Evolutionary conservation across 306 rosid genomes (phyloP).

Genomic region (Biancaea sappan): DNA sequence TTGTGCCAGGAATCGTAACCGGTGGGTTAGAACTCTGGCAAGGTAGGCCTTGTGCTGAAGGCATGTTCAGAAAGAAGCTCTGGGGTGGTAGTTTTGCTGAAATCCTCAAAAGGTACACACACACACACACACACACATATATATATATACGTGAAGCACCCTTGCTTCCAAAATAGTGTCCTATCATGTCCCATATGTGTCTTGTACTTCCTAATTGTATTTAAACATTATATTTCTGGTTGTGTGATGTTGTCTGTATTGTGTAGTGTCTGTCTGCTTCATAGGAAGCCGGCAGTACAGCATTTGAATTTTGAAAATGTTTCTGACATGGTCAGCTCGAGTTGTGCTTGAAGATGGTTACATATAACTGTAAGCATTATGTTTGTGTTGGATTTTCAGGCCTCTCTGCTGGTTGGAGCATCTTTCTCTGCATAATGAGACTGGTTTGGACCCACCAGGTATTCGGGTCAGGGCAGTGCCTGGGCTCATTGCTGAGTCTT

Average conservation of each 20-base stretch:
- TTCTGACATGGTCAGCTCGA: background rate
- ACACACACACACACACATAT: too few relatives aligned
- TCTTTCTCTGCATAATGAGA: constrained; percentile 70
- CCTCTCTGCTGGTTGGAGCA: constrained; percentile 88
- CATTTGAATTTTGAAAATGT: background rate
- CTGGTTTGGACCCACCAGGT: constrained; percentile 85
- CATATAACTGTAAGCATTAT: constrained; percentile 1
- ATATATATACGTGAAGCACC: too few relatives aligned
- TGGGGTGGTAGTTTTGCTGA: constrained; percentile 76
- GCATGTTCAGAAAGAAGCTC: constrained; percentile 59
- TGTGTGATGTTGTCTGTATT: background rate
- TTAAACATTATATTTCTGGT: background rate
- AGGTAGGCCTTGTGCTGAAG: constrained; percentile 76
- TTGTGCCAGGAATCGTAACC: constrained; percentile 61
- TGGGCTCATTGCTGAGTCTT: constrained; percentile 63
- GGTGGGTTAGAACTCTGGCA: constrained; percentile 82
- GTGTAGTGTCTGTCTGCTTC: background rate
- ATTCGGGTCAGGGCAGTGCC: constrained; percentile 79
- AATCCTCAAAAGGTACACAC: constrained; percentile 66
- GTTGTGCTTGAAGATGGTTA: constrained; percentile 14
- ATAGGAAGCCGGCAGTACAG: background rate
- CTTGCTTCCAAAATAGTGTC: background rate
- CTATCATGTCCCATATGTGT: background rate
- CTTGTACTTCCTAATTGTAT: background rate
- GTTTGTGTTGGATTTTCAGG: constrained; percentile 42